phyloP scores from a whole-genome alignment of 75 land plant species.

The Adiantum capillusveneris region DNA sequence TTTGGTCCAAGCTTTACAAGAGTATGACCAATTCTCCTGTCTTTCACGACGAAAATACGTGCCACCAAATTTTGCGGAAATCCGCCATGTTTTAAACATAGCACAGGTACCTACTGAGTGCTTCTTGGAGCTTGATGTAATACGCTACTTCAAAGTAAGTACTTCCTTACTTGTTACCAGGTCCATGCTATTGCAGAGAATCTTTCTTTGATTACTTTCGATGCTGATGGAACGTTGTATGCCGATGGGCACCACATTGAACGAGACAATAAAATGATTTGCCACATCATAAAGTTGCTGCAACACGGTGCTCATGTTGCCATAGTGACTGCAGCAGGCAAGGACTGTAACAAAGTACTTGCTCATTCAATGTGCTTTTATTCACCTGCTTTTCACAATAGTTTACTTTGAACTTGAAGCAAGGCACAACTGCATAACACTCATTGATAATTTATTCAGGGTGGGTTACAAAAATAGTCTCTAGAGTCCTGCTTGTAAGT shows the following conservation, averaged over 20 bases:
- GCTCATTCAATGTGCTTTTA: too few species aligned
- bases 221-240: slow-evolving; percentile 48
- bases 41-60: slow-evolving; percentile 40
- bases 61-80: slow-evolving; percentile 44
- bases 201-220: slow-evolving; percentile 36
- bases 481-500: too few species aligned
- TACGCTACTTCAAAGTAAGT: too few species aligned
- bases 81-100: slow-evolving; percentile 44
- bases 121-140: background rate
- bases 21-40: slow-evolving; percentile 44
- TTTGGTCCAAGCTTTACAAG: slow-evolving; percentile 37
- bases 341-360: background rate
- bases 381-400: too few species aligned
- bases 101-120: slow-evolving; percentile 20
- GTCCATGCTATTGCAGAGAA: slow-evolving; percentile 48
- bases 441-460: too few species aligned
- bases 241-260: slow-evolving; percentile 50
- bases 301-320: slow-evolving; percentile 42
- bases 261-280: slow-evolving; percentile 48
- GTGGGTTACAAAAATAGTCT: too few species aligned
- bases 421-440: too few species aligned
- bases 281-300: slow-evolving; percentile 42
- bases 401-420: too few species aligned
- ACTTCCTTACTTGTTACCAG: slow-evolving; percentile 7
- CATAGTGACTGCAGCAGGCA: slow-evolving; percentile 48